Conservation (phyloP, 1,284 basidiomycete genomes). For the Leccinum griseonigrum region DNA sequence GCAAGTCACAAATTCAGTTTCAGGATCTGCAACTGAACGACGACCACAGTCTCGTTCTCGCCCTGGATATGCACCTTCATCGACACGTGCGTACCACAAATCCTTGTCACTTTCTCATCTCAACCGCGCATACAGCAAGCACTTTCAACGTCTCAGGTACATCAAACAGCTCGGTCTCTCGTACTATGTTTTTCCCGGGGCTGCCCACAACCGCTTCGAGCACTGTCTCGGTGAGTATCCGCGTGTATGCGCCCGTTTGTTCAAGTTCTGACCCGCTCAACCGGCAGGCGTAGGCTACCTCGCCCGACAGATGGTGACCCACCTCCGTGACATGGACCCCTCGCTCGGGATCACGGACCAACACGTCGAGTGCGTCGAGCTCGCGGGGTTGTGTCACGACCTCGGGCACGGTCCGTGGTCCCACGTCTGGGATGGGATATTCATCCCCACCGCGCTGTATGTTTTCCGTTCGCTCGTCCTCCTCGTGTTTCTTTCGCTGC, state of each 20-base stretch:
- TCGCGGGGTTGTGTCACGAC: slow-evolving; percentile 58
- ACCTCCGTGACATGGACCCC: slow-evolving; percentile 58
- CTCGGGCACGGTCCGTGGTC: slow-evolving; percentile 60
- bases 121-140: slow-evolving; percentile 43
- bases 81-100: slow-evolving; percentile 37
- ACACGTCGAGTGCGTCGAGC: slow-evolving; percentile 49
- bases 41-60: slow-evolving; percentile 35
- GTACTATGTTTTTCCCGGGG: slow-evolving; percentile 72
- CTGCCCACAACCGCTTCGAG: slow-evolving; percentile 77
- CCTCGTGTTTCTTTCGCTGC: not conserved
- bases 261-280: not conserved
- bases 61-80: slow-evolving; percentile 39
- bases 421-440: slow-evolving; percentile 55
- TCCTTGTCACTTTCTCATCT: not conserved
- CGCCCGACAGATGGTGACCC: slow-evolving; percentile 56
- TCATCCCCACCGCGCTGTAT: slow-evolving; percentile 50
- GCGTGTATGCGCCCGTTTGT: too few relatives aligned
- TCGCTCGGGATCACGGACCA: slow-evolving; percentile 58
- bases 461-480: slow-evolving; percentile 14
- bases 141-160: slow-evolving; percentile 70
- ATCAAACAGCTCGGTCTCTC: slow-evolving; percentile 78
- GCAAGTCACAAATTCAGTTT: slow-evolving; percentile 12
- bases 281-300: slow-evolving; percentile 65
- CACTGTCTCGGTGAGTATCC: slow-evolving; percentile 61
- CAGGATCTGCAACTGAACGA: not conserved